phyloP scores from a whole-genome alignment of 2,329 filamentous ascomycete species.

The Alternaria conjuncta region DNA sequence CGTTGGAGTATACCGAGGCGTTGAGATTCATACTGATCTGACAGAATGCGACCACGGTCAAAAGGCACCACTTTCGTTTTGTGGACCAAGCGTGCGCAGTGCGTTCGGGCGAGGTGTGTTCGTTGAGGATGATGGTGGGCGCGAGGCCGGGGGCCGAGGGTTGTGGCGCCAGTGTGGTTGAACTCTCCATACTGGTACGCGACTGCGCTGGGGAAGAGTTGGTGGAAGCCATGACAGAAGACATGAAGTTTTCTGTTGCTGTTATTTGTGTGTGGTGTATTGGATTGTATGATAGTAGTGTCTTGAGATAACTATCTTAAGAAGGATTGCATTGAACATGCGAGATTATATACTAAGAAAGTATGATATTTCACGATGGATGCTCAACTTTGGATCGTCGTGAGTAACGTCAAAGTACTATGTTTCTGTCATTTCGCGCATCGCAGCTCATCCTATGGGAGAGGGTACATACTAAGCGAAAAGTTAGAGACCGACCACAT shows the following conservation, averaged over 20 bases:
- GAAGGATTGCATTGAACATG: background rate
- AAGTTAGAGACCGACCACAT: background rate
- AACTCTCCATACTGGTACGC: background rate
- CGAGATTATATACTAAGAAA: background rate
- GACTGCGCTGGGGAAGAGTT: background rate
- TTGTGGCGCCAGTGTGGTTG: background rate
- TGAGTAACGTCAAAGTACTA: background rate
- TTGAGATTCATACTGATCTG: slow-evolving; percentile 63
- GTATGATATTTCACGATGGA: background rate
- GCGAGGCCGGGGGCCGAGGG: background rate
- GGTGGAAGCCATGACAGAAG: background rate
- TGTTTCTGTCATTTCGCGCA: background rate
- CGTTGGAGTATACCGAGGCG: slow-evolving; percentile 62
- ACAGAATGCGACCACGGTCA: slow-evolving; percentile 60
- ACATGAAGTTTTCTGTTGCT: background rate
- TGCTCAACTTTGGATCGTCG: background rate
- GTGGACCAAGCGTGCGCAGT: slow-evolving; percentile 55
- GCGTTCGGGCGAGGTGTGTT: background rate
- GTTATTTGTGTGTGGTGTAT: background rate
- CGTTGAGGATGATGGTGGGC: background rate
- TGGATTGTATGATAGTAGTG: background rate
- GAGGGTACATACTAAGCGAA: background rate
- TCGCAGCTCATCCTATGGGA: background rate
- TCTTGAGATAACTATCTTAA: background rate
- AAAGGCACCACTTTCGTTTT: slow-evolving; percentile 60